These are phyloP conservation scores for Solanum sparsipilum DNA, from an alignment of 257 asterid genomes.

Conservation along the genomic window DNA sequence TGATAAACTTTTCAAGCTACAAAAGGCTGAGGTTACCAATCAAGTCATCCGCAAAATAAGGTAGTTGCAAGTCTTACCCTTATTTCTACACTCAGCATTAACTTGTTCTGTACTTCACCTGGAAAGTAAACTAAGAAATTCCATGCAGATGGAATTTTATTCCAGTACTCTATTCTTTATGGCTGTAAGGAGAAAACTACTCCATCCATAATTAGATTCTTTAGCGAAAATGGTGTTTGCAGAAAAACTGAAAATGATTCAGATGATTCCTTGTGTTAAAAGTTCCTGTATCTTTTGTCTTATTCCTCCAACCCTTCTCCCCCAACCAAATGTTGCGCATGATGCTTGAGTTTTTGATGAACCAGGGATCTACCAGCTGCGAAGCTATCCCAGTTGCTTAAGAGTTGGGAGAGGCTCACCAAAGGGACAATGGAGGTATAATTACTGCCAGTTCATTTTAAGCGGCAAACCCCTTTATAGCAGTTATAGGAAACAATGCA, in stretches of 20 bases:
- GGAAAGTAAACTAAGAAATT: neutral
- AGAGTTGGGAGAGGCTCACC: conserved; percentile 58
- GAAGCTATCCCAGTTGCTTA: conserved; percentile 52
- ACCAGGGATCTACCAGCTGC: conserved; percentile 54
- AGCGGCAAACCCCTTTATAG: neutral
- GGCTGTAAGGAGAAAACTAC: neutral
- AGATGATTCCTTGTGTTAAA: neutral
- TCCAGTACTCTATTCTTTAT: neutral
- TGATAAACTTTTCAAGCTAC: conserved; percentile 17
- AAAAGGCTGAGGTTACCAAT: conserved; percentile 31
- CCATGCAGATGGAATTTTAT: neutral
- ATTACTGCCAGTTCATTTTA: conserved; percentile 1
- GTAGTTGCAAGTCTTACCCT: conserved; percentile 14
- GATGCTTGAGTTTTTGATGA: neutral
- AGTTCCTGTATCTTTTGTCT: neutral
- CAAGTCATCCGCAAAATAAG: conserved; percentile 47
- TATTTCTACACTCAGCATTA: neutral
- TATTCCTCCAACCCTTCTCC: neutral
- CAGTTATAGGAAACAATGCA: neutral
- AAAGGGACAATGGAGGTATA: conserved; percentile 50
- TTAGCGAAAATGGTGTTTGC: neutral
- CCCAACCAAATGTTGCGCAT: neutral
- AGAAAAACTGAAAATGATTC: neutral
- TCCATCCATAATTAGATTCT: neutral
- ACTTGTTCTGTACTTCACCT: neutral